Evolutionary conservation across 2,329 filamentous ascomycete genomes (phyloP).

Genomic region (Stemphylium beticola): DNA sequence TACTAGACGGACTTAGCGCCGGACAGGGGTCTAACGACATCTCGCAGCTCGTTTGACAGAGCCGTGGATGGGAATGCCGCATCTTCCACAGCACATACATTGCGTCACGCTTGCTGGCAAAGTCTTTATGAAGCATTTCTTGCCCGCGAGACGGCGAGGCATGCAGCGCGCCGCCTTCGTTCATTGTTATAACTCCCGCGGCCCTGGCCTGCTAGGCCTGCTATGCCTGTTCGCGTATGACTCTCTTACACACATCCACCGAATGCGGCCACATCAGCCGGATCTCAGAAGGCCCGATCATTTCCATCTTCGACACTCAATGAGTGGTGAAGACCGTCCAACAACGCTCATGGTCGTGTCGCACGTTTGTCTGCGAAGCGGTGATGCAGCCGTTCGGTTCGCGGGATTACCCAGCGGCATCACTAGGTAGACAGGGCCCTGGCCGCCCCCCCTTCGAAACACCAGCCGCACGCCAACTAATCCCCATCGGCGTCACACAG

Average conservation of each 20-base stretch:
- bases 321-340: background rate
- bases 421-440: conserved; percentile 17
- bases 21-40: conserved; percentile 21
- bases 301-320: conserved; percentile 5
- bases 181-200: conserved; percentile 7
- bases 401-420: conserved; percentile 21
- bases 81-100: conserved; percentile 15
- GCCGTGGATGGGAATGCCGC: conserved; percentile 14
- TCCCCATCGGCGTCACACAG: conserved; percentile 25
- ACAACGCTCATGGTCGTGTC: conserved; percentile 12
- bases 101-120: conserved; percentile 8
- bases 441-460: conserved; percentile 20
- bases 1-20: conserved; percentile 26
- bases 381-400: conserved; percentile 24
- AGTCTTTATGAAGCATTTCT: background rate
- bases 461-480: conserved; percentile 16
- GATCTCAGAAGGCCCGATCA: conserved; percentile 30
- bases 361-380: conserved; percentile 16
- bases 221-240: conserved; percentile 21
- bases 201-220: conserved; percentile 15
- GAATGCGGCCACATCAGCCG: conserved; percentile 28
- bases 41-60: conserved; percentile 19
- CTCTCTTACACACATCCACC: conserved; percentile 23
- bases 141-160: conserved; percentile 2
- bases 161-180: conserved; percentile 6